Conservation (phyloP, 768 basidiomycete species). For the Lactarius pseudohatsudake region DNA sequence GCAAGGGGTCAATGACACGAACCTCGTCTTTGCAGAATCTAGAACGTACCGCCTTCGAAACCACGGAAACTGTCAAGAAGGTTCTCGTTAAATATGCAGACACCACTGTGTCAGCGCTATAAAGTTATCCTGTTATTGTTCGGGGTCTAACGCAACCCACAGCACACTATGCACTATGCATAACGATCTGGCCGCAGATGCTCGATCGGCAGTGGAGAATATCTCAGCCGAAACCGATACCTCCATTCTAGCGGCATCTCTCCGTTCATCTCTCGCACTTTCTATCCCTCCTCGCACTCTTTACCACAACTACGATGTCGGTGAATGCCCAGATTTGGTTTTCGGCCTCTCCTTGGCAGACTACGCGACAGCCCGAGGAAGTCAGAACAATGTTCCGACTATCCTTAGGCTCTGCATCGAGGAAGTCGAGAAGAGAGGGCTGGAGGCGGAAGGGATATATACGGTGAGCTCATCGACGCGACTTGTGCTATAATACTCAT, state of each 20-base stretch:
- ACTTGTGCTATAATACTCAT: not conserved
- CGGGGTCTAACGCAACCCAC: conserved; percentile 10
- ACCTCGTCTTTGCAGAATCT: conserved; percentile 59
- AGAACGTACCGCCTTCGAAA: conserved; percentile 75
- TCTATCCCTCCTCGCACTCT: conserved; percentile 71
- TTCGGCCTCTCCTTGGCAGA: conserved; percentile 88
- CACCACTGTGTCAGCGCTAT: conserved; percentile 61
- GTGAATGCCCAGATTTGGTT: conserved; percentile 83
- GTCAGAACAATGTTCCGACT: conserved; percentile 75
- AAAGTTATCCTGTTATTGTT: not conserved
- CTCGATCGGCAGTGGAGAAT: conserved; percentile 56
- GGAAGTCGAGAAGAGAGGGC: conserved; percentile 78
- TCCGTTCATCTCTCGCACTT: conserved; percentile 60
- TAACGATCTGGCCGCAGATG: conserved; percentile 68
- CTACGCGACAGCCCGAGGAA: conserved; percentile 77
- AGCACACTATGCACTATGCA: conserved; percentile 80
- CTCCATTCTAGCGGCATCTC: conserved; percentile 50
- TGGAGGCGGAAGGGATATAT: conserved; percentile 80
- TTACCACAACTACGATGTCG: conserved; percentile 77
- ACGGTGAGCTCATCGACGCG: conserved; percentile 45
- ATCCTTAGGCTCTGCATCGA: conserved; percentile 78
- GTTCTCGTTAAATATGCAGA: conserved; percentile 75
- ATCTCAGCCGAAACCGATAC: conserved; percentile 75
- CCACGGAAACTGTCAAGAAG: conserved; percentile 58
- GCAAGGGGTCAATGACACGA: not conserved